phyloP scores from a whole-genome alignment of 1,284 basidiomycete genomes.

The Flammula alnicola region DNA sequence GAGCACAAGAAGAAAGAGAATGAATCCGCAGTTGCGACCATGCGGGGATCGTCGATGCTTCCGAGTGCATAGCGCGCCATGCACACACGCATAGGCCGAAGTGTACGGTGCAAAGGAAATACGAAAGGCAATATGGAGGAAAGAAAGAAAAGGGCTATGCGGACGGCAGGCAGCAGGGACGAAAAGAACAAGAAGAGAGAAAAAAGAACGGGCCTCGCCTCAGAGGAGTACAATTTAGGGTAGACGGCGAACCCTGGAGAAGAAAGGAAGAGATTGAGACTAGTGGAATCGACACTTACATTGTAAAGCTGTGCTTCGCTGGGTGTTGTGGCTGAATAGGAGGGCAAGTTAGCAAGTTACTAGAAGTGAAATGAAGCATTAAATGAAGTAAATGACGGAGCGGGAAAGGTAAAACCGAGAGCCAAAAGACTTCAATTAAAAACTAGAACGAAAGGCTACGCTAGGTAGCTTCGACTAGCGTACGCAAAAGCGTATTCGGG shows the following conservation, averaged over 20 bases:
- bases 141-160: too few relatives aligned
- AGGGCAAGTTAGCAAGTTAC: too few relatives aligned
- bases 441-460: too few relatives aligned
- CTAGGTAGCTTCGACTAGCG: background rate
- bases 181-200: conserved; percentile 13
- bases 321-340: conserved; percentile 58
- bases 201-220: conserved; percentile 1
- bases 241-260: background rate
- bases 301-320: conserved; percentile 63
- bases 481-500: background rate
- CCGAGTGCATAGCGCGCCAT: conserved; percentile 4
- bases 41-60: conserved; percentile 14
- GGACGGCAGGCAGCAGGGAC: background rate
- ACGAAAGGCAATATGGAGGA: too few relatives aligned
- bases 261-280: conserved; percentile 4
- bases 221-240: conserved; percentile 2
- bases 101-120: conserved; percentile 7
- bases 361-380: too few relatives aligned
- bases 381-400: background rate
- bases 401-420: background rate
- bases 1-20: conserved; percentile 9
- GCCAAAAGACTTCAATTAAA: background rate
- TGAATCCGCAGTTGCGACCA: conserved; percentile 17
- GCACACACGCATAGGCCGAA: conserved; percentile 1
- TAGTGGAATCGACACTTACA: conserved; percentile 37